Base-by-base conservation (phyloP, 805 yeast genomes). In the Dipodascopsis uninucleata region DNA sequence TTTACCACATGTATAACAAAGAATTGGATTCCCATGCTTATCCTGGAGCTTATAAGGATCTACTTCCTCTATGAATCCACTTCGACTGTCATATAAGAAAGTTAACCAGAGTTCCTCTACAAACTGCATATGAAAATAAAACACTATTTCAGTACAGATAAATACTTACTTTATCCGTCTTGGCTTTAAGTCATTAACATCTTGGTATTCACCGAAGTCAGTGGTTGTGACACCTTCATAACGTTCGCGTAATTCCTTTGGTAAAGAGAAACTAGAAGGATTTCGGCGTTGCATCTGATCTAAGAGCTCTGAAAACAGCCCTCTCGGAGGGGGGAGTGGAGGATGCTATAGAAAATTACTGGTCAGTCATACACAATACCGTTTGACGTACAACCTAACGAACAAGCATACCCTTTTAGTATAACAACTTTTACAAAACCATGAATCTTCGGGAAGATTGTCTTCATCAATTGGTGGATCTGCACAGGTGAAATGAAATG, bases 401-500 rank as follows among this genome's bases (percentile, higher is more conserved):
- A 17, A 10, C 4, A n/a, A 41, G 14, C 39, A 28, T 8, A 46
- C 47, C 36, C 59, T 61, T 46, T 73, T 73, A 16, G 76, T 72
- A 10, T 61, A 56, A 64, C 98, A 90, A 58, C 83, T 86, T 12
- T 75, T 74, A 67, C 98, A 90, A 55, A 74, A 79, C 98, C 98
- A 90, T 50, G 79, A 82, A 28, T 84, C 96, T 37, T 82, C 94
- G 0, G 97, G 97, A 5, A 86, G 66, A 29, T 74, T 61, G 39
- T 75, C 72, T 32, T 82, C 87, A 55, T 82, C 86, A 26, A 82
- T 66, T 0, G 98, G 97, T 2, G 97, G 97, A 58, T 85, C 83
- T 49, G 90, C 76, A 63, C 98, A 90, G 4, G 85, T 72, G 60
- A 93, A 87, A 61, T 90, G 98, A 65, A 90, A 93, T 1, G 96